Evolutionary conservation across 2,329 filamentous ascomycete genomes (phyloP), one percentile per base, ranked within the genome.

Genomic region (Dactylella cylindrospora): DNA sequence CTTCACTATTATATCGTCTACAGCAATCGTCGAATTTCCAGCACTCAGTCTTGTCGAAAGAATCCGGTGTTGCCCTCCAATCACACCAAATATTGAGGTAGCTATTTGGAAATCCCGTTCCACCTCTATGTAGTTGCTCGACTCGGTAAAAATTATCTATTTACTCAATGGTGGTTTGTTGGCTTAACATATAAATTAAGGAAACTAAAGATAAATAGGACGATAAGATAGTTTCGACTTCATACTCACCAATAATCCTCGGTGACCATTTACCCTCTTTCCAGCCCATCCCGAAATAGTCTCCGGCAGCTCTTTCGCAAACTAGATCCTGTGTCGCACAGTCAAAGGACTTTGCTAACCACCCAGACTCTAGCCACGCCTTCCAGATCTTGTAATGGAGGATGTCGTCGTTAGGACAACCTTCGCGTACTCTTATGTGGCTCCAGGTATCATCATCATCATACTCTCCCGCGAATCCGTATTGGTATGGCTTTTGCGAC

Each of bases 281-380:
- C 55, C 47, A 61, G 10, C 46, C 22, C 25, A 35, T 2, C 1
- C 55, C 55, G 17, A 61, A 28, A n/a, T 41, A 61, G 25, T 53
- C 33, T 5, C 55, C 47, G 12, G 53, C 3, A 2, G 41, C 41
- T 22, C 47, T 41, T 19, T 61, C 40, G 20, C 28, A 61, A 12
- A 26, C 49, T 6, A 53, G 10, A 5, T 61, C 47, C 17, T 61
- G 22, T 1, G 43, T 26, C 13, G 41, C 29, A 5, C 32, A 13
- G 3, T 9, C 13, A 17, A 61, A 53, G 6, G 17, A 8, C 9
- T 46, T 53, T 5, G 43, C 41, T 17, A 61, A 23, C 13, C 53
- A 53, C 9, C 55, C 47, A 5, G 41, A 41, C 12, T 61, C 35
- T 2, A 44, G 2, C 55, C 55, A 61, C 12, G 35, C 55, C 7